Evolutionary conservation across 192 early-diverging fungal genomes (phyloP).

Genomic region (Chytriomyces sp.): DNA sequence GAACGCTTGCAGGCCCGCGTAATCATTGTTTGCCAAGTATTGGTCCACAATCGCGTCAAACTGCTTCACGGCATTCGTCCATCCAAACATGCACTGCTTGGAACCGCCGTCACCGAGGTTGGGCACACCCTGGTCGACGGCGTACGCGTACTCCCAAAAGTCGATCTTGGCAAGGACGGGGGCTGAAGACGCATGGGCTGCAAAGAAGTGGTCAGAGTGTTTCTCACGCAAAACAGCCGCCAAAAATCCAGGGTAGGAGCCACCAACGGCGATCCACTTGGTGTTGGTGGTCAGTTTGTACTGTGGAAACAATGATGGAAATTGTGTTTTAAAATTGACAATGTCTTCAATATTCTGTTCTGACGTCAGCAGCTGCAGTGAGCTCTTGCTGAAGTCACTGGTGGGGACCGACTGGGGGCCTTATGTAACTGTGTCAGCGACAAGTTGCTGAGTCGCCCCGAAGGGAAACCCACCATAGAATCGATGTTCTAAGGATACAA

Average conservation of each 20-base stretch:
- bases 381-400: background rate
- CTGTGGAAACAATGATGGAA: background rate
- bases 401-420: conserved; percentile 4
- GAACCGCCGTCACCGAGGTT: background rate
- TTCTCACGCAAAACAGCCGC: background rate
- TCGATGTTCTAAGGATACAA: background rate
- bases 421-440: too few species aligned
- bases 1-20: background rate
- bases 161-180: background rate
- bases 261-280: background rate
- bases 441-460: too few species aligned
- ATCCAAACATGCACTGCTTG: background rate
- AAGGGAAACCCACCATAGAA: background rate
- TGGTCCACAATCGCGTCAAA: background rate
- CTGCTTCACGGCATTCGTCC: background rate
- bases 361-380: background rate
- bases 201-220: background rate
- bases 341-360: conserved; percentile 1
- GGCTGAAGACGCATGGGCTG: background rate
- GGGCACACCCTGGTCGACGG: background rate
- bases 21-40: background rate
- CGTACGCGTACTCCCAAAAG: background rate
- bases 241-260: background rate
- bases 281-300: background rate
- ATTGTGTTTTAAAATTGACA: background rate